Base-by-base conservation (phyloP, 495 filamentous ascomycete genomes). In the Parmelia sp. region DNA sequence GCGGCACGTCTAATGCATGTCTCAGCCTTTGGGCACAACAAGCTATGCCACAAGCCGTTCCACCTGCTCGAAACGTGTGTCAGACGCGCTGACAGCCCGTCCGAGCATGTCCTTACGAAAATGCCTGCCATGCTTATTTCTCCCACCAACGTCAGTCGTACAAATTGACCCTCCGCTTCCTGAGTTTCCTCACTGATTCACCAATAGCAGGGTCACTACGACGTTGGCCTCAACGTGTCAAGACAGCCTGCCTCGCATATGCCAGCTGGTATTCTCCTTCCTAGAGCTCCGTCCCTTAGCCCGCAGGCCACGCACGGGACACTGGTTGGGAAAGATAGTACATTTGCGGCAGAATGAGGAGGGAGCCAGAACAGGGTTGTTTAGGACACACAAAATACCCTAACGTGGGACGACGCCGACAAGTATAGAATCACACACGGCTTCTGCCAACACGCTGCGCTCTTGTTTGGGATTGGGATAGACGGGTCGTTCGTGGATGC, bases 101-200 rank as follows among this genome's bases (percentile, higher is more conserved):
- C 51, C 51, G 51, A 55, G 29, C 51, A 55, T 35, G 51, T 55
- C 51, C 51, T 55, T 55, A n/a, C 27, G 51, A 21, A 53, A 51
- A 31, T 19, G 19, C 27, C 49, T 8, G 11, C 27, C 51, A 15
- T 55, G 51, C 51, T 55, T 55, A 55, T 29, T 55, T 35, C 51
- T 53, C 51, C 27, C 17, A 55, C 27, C 51, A 55, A 55, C 51
- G 51, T 55, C 49, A 31, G 4, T 31, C 29, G 7, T 55, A 33
- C 27, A 33, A 21, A n/a, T 8, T 33, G 27, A 33, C 15, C 51
- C 51, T 31, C 19, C 21, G 25, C 6, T 33, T 33, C 19, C 29
- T 33, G 15, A 12, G 0, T 55, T 6, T 3, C 5, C 29, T 33
- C 29, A 3, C 29, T 33, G 29, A 10, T 10, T 2, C 6, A 33